A percentile compares a stretch with the other conserved stretches of the same genome.
These are phyloP conservation scores for Diaporthe ampelina DNA, from an alignment of 2,329 filamentous ascomycete genomes.

Conservation along the genomic window DNA sequence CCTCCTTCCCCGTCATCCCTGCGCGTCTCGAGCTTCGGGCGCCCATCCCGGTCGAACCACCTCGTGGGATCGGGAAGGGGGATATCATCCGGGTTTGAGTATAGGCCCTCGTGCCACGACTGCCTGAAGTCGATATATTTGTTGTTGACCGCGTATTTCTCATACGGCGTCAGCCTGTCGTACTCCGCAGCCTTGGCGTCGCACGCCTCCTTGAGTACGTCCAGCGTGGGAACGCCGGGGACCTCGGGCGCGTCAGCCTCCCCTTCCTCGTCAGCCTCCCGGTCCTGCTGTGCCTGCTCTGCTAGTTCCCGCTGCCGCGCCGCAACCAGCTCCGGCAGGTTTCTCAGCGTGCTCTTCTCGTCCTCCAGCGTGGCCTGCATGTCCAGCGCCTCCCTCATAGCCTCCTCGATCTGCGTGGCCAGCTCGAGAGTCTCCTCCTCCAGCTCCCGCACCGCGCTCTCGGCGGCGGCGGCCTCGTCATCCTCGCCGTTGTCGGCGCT, in stretches of 20 bases:
- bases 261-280: slow-evolving; percentile 44
- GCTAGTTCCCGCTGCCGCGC: slow-evolving; percentile 46
- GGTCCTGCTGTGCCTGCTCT: slow-evolving; percentile 45
- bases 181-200: slow-evolving; percentile 59
- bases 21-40: slow-evolving; percentile 48
- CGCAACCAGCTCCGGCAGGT: slow-evolving; percentile 50
- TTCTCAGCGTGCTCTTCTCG: slow-evolving; percentile 55
- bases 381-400: slow-evolving; percentile 65
- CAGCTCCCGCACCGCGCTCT: slow-evolving; percentile 48
- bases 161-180: slow-evolving; percentile 54
- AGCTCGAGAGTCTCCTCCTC: slow-evolving; percentile 57
- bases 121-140: slow-evolving; percentile 73
- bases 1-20: slow-evolving; percentile 32
- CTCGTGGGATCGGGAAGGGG: slow-evolving; percentile 65
- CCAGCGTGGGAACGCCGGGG: slow-evolving; percentile 41
- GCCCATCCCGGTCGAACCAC: slow-evolving; percentile 66
- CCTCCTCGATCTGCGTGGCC: slow-evolving; percentile 61
- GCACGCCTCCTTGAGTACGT: slow-evolving; percentile 52
- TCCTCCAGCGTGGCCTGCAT: slow-evolving; percentile 64
- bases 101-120: slow-evolving; percentile 67
- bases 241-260: slow-evolving; percentile 43
- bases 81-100: slow-evolving; percentile 61
- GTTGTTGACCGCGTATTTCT: slow-evolving; percentile 69
- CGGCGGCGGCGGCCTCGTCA: slow-evolving; percentile 4
- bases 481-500: slow-evolving; percentile 13